Base-by-base conservation (phyloP, 2,329 filamentous ascomycete species). In the Alternaria gansuensis region DNA sequence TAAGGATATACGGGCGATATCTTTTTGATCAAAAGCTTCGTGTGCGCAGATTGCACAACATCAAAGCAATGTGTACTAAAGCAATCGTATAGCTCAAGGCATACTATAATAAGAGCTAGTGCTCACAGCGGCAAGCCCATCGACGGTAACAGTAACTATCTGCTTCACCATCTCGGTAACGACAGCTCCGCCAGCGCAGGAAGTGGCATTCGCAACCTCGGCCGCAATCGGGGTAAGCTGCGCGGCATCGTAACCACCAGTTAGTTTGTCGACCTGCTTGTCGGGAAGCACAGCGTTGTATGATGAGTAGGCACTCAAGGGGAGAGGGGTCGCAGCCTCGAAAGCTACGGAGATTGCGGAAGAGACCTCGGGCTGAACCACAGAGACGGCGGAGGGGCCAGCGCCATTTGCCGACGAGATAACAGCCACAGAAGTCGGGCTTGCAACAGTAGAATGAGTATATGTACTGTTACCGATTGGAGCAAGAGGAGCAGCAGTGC, bases 91-190 rank as follows among this genome's bases (percentile, higher is more conserved):
- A 29, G 28, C n/a, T 37, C 3, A 4, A 28, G 29, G 4, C 21
- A 28, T 21, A 5, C n/a, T 26, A n/a, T 61, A 63, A 43, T 58
- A 57, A 11, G 51, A 54, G 9, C 50, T 40, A 13, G 54, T 57
- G 34, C 29, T 36, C 36, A 54, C 50, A 13, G 49, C 34, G 13
- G 11, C 50, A 41, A 44, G 41, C 5, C 50, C 58, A 9, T 28
- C 62, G 10, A 72, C 63, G 6, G 71, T 74, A 1, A 75, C 60
- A 39, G 69, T 74, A 10, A 67, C 66, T 2, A 65, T 70, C 39
- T 69, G 50, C 2, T 70, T 75, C 5, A 74, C 34, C 5, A 68
- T 73, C 36, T 62, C 60, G 50, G 63, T 64, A 23, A 69, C 54
- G 2, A 65, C 62, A 28, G 48, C 56, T 5, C 52, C 26, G 17